phyloP scores from a whole-genome alignment of 768 basidiomycete genomes.

The Kondoa malvinella region DNA sequence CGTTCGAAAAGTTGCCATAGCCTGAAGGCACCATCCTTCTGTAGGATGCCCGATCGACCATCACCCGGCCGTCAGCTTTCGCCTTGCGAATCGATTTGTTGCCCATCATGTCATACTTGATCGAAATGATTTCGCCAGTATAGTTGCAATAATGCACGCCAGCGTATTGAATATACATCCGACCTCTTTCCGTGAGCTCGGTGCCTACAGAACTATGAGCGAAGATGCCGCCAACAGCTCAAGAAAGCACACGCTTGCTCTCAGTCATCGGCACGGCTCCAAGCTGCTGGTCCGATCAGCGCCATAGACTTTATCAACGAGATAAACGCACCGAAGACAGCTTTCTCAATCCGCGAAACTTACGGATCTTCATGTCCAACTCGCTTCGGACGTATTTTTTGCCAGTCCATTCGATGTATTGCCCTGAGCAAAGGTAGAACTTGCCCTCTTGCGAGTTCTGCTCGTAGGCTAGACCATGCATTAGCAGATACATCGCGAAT shows the following conservation, averaged over 20 bases:
- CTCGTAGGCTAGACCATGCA: not conserved
- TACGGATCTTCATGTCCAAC: not conserved
- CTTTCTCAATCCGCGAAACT: not conserved
- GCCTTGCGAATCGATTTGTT: not conserved
- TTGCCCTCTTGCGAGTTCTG: not conserved
- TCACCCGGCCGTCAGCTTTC: not conserved
- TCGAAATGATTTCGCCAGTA: not conserved
- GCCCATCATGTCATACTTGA: not conserved
- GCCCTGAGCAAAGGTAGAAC: not conserved
- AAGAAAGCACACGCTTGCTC: not conserved
- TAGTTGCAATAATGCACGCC: not conserved
- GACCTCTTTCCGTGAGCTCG: not conserved
- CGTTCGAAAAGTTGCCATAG: not conserved
- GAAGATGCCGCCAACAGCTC: not conserved
- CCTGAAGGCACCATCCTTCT: not conserved
- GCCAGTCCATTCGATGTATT: slow-evolving; percentile 1
- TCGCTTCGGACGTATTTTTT: not conserved
- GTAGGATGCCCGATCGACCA: slow-evolving; percentile 4
- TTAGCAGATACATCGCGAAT: not conserved
- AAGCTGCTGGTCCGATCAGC: not conserved
- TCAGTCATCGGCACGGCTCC: slow-evolving; percentile 1
- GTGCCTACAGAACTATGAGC: not conserved
- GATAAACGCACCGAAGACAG: not conserved
- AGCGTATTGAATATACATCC: not conserved
- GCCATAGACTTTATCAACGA: not conserved